Evolutionary conservation across 2,329 filamentous ascomycete genomes (phyloP).

Genomic region (Dothideomycetes sp.): DNA sequence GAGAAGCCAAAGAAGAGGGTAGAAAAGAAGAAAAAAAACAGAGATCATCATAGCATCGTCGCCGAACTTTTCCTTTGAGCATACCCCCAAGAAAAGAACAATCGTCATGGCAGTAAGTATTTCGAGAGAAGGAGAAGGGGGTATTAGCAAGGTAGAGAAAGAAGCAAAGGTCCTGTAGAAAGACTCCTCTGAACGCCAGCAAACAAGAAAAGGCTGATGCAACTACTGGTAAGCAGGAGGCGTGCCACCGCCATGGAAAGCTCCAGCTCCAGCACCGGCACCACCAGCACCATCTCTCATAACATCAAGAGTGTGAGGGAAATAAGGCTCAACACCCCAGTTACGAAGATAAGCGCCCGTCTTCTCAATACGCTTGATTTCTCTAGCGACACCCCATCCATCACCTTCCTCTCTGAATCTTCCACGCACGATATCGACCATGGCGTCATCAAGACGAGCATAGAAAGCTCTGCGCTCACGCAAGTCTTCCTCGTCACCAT

Average conservation of each 20-base stretch:
- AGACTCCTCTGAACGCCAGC: background rate
- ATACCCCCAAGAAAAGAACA: background rate
- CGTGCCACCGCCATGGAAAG: conserved; percentile 15
- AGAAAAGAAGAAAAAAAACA: too few relatives aligned
- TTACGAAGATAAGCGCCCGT: conserved; percentile 43
- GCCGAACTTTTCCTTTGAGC: background rate
- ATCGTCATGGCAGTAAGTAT: background rate
- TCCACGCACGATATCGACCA: conserved; percentile 45
- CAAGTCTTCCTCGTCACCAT: conserved; percentile 39
- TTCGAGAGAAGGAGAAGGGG: conserved; percentile 2
- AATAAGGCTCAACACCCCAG: conserved; percentile 46
- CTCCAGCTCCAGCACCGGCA: conserved; percentile 1
- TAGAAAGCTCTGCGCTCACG: conserved; percentile 43
- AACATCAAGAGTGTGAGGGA: conserved; percentile 41
- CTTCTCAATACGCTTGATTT: conserved; percentile 49
- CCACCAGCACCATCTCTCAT: conserved; percentile 31
- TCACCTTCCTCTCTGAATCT: conserved; percentile 42
- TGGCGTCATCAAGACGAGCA: conserved; percentile 37
- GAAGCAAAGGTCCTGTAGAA: background rate
- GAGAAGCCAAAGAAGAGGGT: background rate
- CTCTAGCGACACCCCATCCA: conserved; percentile 42
- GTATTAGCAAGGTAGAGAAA: conserved; percentile 4
- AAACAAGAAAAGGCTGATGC: background rate
- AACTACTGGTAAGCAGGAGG: conserved; percentile 17
- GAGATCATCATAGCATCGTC: conserved; percentile 8